Evolutionary conservation across 768 basidiomycete species (phyloP).

Genomic region (Phylloporus rhodoxanthus): DNA sequence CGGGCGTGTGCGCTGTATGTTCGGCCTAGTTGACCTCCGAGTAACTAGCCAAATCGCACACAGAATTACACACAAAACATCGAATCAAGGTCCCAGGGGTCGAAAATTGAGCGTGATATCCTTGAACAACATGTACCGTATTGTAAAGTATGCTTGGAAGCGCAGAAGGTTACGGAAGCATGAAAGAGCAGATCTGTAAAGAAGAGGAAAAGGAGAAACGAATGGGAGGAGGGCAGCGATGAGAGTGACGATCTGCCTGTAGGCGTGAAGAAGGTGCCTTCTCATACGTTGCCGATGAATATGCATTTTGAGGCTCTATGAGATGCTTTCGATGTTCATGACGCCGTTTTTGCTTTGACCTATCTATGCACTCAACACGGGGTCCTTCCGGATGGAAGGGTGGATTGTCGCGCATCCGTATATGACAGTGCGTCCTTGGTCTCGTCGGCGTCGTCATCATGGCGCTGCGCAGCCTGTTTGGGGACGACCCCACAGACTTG

Average conservation of each 20-base stretch:
- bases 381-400: slow-evolving; percentile 5
- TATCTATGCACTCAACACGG: slow-evolving; percentile 15
- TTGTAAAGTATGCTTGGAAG: slow-evolving; percentile 60
- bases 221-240: slow-evolving; percentile 68
- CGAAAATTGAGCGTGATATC: slow-evolving; percentile 77
- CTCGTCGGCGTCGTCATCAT: no score
- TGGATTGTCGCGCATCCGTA: slow-evolving; percentile 21
- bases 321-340: no score
- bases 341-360: no score
- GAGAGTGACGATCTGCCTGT: slow-evolving; percentile 63
- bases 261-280: slow-evolving; percentile 81
- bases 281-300: neutral
- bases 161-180: slow-evolving; percentile 16
- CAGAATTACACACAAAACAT: slow-evolving; percentile 98
- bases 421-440: slow-evolving; percentile 5
- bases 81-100: slow-evolving; percentile 64
- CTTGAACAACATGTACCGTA: slow-evolving; percentile 70
- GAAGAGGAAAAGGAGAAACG: slow-evolving; percentile 49
- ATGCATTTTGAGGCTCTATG: neutral
- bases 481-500: no score
- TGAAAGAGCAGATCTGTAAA: slow-evolving; percentile 34
- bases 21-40: neutral
- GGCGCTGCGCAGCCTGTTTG: no score
- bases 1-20: slow-evolving; percentile 42
- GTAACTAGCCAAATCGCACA: neutral